Evolutionary conservation across 116 monocot genomes (phyloP), one percentile per base, ranked within the genome.

Genomic region (Cymodocea nodosa): DNA sequence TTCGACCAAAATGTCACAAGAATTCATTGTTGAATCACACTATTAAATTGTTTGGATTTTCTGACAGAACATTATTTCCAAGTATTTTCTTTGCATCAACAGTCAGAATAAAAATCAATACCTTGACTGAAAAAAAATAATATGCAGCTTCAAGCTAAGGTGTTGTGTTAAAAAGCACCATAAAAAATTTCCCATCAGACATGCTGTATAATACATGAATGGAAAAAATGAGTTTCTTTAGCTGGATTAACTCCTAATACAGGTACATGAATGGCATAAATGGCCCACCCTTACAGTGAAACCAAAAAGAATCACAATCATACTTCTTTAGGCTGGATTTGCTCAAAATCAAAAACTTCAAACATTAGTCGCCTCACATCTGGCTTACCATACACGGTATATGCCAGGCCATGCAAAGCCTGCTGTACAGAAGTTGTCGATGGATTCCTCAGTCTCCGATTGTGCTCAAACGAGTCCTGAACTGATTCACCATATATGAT

Each of bases 331-430:
- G 97, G 97, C 19, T 85, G 85, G 18, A 91, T 69, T 61, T 88
- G 97, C 74, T 97, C 97, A 37, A 90, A 90, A 73, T 97, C 91
- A 49, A 97, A 97, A 56, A 97, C 88, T 72, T 97, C 88, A 59
- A 88, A 97, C 95, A 95, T 97, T 59, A 97, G 74, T 13, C 97
- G 79, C 63, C 97, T 67, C 53, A 97, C 97, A 71, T 97, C 97
- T 0, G 89, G 82, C 58, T 97, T 97, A 15, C 97, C 97, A 52
- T 97, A 97, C 30, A 97, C 88, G 0, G 80, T 71, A 68, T 91
- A 97, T 0, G 87, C 70, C 9, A 97, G 77, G 0, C 91, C 97
- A 54, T 97, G 97, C 30, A 97, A 78, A 0, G 97, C 90, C 73
- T 97, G 97, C 66, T 97, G 87, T 25, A 91, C 91, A 0, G 85